Percentiles rank a stretch among this genome's conserved stretches.
Evolutionary conservation across 179 eudicot species (phyloP).

Genomic region (Beta lomatogona): DNA sequence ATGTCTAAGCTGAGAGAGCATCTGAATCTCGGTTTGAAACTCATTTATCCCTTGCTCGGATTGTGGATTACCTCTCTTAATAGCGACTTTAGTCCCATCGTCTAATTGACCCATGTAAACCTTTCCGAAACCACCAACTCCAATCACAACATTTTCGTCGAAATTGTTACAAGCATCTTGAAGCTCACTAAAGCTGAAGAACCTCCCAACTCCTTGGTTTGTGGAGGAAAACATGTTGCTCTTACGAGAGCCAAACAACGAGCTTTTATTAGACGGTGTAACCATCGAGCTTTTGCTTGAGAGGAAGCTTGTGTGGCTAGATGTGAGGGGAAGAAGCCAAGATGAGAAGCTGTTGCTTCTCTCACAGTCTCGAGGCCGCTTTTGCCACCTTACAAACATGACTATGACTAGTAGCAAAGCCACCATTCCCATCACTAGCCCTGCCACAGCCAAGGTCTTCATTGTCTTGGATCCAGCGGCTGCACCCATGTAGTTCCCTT

Average conservation of each 20-base stretch:
- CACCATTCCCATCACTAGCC: slow-evolving; percentile 51
- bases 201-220: slow-evolving; percentile 58
- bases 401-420: slow-evolving; percentile 43
- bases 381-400: slow-evolving; percentile 47
- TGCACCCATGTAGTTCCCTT: slow-evolving; percentile 38
- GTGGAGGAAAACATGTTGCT: slow-evolving; percentile 53
- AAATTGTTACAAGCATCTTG: slow-evolving; percentile 67
- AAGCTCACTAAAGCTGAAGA: slow-evolving; percentile 59
- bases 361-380: slow-evolving; percentile 62
- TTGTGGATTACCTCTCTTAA: slow-evolving; percentile 78
- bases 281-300: slow-evolving; percentile 47
- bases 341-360: slow-evolving; percentile 69
- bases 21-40: slow-evolving; percentile 80
- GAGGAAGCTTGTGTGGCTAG: slow-evolving; percentile 55
- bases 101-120: slow-evolving; percentile 72
- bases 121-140: slow-evolving; percentile 93
- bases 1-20: slow-evolving; percentile 85
- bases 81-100: slow-evolving; percentile 71
- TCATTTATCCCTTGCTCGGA: slow-evolving; percentile 91
- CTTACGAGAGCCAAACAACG: slow-evolving; percentile 41
- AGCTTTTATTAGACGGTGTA: slow-evolving; percentile 28
- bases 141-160: slow-evolving; percentile 70
- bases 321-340: slow-evolving; percentile 75
- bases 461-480: slow-evolving; percentile 29
- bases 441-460: slow-evolving; percentile 43